Percentiles rank a stretch among this genome's conserved stretches.
Evolutionary conservation across 2,329 filamentous ascomycete genomes (phyloP).

Genomic region (Blastomyces silverae): DNA sequence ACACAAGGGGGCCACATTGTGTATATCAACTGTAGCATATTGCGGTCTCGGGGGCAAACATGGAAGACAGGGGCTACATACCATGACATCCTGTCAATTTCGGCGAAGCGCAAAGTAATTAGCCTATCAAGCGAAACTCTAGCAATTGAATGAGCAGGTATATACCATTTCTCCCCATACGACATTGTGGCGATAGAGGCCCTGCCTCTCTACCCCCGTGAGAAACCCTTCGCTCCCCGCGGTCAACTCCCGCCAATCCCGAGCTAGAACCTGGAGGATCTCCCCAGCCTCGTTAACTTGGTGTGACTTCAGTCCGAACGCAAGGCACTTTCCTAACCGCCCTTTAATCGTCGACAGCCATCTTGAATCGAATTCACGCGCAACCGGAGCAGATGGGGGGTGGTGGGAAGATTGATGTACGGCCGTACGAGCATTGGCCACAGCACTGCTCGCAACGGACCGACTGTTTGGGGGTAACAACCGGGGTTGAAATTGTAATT

Average conservation of each 20-base stretch:
- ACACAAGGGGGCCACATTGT: background rate
- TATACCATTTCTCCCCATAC: conserved; percentile 80
- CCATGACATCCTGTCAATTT: conserved; percentile 41
- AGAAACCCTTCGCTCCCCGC: conserved; percentile 71
- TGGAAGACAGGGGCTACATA: conserved; percentile 26
- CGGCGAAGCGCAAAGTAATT: conserved; percentile 18
- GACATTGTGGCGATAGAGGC: conserved; percentile 60
- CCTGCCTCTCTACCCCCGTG: conserved; percentile 54
- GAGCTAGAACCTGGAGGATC: conserved; percentile 55
- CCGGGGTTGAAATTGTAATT: conserved; percentile 1
- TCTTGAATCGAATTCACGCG: conserved; percentile 43
- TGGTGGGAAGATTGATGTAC: conserved; percentile 17
- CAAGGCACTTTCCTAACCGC: conserved; percentile 66
- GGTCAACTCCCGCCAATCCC: conserved; percentile 64
- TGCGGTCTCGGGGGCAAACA: background rate
- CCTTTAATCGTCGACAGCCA: conserved; percentile 65
- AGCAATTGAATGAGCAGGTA: background rate
- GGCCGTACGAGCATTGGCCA: conserved; percentile 20
- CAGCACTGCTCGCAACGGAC: conserved; percentile 9
- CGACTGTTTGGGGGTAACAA: background rate
- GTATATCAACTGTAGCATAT: background rate
- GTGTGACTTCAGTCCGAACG: conserved; percentile 57
- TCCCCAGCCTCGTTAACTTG: conserved; percentile 54
- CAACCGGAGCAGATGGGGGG: conserved; percentile 16
- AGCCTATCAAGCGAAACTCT: conserved; percentile 18